Evolutionary conservation across 1,284 basidiomycete genomes (phyloP), one percentile per base, ranked within the genome.

Genomic region (Gymnopus androsaceus): DNA sequence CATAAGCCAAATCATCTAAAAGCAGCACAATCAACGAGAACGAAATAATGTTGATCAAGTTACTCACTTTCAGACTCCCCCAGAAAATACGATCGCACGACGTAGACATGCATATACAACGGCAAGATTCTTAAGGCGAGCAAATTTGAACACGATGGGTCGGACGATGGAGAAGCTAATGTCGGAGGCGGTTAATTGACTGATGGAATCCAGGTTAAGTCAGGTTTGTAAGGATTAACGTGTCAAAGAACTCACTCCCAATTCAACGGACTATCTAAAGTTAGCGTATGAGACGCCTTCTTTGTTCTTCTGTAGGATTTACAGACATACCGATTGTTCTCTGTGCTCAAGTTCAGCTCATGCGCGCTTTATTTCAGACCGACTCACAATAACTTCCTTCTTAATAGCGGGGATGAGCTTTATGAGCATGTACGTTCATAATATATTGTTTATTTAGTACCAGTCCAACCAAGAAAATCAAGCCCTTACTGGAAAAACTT

Each of bases 121-220:
- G 1, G 89, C 82, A 72, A 89, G 79, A 65, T 92, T 92, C 58
- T 83, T 76, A 45, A 89, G 78, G 57, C 80, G 81, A 23, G 90
- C 87, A 74, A 92, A 94, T 63, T 88, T 90, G 65, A 82, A 75
- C 3, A 94, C 87, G 25, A 94, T 72, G 0, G 93, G 93, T 9
- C 92, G 82, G 27, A 94, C 84, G 51, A 94, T 76, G 5, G 88
- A 81, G 63, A 93, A 93, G 66, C 92, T 91, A 72, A 95, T 82
- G 63, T 94, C 90, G 2, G 92, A 85, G 0, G 91, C 88, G 14
- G 85, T 88, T 52, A 93, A 77, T 66, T 92, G 89, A 14, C 87
- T 90, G 59, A 11, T 17, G 12, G 17, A 1, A 14, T 11, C 3
- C 23, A 14, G 37, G 46, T 51, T 53, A 44, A 53, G n/a, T n/a